These are phyloP conservation scores for Adansonia grandidieri DNA, from an alignment of 441 rosid species.

Conservation along the genomic window DNA sequence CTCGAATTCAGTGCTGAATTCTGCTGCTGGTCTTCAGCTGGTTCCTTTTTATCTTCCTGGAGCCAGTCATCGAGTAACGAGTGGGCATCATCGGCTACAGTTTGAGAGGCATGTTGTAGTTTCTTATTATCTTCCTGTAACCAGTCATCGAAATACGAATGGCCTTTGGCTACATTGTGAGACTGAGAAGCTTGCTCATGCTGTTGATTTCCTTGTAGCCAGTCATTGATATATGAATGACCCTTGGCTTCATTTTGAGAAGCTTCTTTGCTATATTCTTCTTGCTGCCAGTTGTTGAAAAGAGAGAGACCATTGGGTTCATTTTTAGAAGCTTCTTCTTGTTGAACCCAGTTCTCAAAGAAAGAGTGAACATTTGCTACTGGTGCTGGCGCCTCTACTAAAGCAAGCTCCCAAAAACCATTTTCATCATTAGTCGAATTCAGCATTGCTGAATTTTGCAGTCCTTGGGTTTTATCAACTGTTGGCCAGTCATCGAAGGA, in stretches of 20 bases:
- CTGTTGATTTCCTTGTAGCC: not conserved
- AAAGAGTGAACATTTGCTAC: not conserved
- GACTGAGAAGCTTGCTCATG: not conserved
- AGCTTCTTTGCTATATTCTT: constrained; percentile 24
- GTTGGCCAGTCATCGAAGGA: constrained; percentile 52
- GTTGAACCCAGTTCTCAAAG: not conserved
- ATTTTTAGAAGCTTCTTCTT: not conserved
- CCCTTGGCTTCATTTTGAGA: constrained; percentile 24
- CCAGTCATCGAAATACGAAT: not conserved
- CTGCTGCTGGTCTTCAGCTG: constrained; percentile 28
- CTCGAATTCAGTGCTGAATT: constrained; percentile 20
- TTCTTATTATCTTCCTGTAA: not conserved
- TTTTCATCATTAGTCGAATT: not conserved
- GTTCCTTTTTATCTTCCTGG: constrained; percentile 27
- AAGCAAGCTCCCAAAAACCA: not conserved
- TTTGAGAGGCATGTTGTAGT: not conserved
- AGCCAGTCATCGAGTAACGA: not conserved
- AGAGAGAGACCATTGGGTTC: constrained; percentile 15
- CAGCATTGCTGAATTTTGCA: not conserved
- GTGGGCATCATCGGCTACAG: not conserved
- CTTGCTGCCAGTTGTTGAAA: constrained; percentile 45
- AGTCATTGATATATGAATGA: not conserved
- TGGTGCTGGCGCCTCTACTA: no score
- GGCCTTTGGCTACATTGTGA: not conserved
- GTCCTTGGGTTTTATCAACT: constrained; percentile 12